phyloP scores from a whole-genome alignment of 2,329 filamentous ascomycete species.

The Botryotinia calthae region DNA sequence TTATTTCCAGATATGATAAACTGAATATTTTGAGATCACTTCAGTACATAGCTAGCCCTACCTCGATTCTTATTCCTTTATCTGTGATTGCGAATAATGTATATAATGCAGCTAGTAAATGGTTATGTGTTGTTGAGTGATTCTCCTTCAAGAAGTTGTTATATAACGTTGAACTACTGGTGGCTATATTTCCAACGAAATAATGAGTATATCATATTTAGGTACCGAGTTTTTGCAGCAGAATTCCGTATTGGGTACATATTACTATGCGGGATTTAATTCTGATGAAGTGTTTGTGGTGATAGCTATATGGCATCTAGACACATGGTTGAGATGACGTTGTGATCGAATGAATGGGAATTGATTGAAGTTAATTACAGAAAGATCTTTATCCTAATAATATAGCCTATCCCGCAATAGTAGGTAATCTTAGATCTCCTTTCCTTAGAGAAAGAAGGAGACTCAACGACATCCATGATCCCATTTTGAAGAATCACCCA shows the following conservation, averaged over 20 bases:
- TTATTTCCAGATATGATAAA: too few relatives aligned
- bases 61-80: too few relatives aligned
- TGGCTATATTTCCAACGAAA: not conserved
- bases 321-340: not conserved
- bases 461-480: not conserved
- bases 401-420: not conserved
- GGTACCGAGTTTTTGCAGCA: not conserved
- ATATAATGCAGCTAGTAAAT: too few relatives aligned
- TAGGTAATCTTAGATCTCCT: accelerated
- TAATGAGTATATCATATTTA: not conserved
- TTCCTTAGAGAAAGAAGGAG: not conserved
- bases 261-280: not conserved
- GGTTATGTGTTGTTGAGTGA: too few relatives aligned
- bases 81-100: too few relatives aligned
- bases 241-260: not conserved
- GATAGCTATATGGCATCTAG: not conserved
- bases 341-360: not conserved
- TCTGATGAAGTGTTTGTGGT: not conserved
- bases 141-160: too few relatives aligned
- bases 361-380: not conserved
- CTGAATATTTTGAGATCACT: too few relatives aligned
- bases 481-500: not conserved
- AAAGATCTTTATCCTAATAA: not conserved
- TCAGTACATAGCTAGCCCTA: too few relatives aligned
- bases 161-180: too few relatives aligned